Evolutionary conservation across 2,329 filamentous ascomycete species (phyloP), one percentile per base, ranked within the genome.

Genomic region (Talaromyces rugulosus): DNA sequence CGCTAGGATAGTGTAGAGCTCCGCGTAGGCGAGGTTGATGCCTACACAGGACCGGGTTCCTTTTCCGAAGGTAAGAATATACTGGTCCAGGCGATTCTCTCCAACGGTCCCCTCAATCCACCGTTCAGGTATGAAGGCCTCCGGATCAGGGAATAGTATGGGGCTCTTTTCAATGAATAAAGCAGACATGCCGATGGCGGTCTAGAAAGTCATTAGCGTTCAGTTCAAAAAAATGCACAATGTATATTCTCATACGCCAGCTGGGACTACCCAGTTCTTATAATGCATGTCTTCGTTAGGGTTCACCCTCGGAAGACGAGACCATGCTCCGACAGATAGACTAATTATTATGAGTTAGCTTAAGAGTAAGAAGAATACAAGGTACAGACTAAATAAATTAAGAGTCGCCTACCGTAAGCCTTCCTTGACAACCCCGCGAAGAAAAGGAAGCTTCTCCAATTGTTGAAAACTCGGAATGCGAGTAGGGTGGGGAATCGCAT

Each of bases 21-120:
- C 70, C 23, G 70, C 63, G 57, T 68, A 63, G 9, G 68, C 68
- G 16, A 72, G 68, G 58, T 71, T 71, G 53, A 70, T 71, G 6
- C 70, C 70, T n/a, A 70, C 52, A 58, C 70, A 71, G 4, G 62
- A 66, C 14, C 70, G 64, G 40, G 68, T 66, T 9, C 70, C 70
- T 50, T 59, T 63, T 2, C 58, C 61, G 56, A 68, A 68, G 18
- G 62, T 44, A 6, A 66, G 51, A 14, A 65, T 53, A 50, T 66
- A 64, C 28, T 62, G 30, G 12, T 66, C 62, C 16, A 64, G 36
- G 27, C 57, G 64, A 42, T 60, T 50, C 1, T 58, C 62, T 34
- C 66, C 62, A 28, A 53, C 5, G n/a, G 31, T n/a, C 11, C 12
- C 30, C 7, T 40, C 31, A 31, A 71, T n/a, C 69, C 70, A 75